Percentiles rank a stretch among this genome's conserved stretches.
phyloP scores from a whole-genome alignment of 306 rosid species.

The Canavalia gladiata region DNA sequence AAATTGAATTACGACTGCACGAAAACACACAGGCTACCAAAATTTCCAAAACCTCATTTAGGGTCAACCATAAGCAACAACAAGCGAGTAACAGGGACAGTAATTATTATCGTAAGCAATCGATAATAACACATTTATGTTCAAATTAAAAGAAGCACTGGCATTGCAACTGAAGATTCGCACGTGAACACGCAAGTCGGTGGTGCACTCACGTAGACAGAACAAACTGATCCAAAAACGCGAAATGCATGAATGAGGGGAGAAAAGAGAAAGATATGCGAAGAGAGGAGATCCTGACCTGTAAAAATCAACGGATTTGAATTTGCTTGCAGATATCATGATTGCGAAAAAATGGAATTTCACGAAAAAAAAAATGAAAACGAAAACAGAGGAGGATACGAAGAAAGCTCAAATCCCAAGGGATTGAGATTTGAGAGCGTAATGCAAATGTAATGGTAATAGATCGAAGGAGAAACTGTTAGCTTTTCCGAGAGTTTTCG shows the following conservation, averaged over 20 bases:
- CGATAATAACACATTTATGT: background rate
- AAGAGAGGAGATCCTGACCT: slow-evolving; percentile 71
- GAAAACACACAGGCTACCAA: slow-evolving; percentile 23
- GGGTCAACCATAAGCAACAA: background rate
- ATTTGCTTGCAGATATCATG: slow-evolving; percentile 81
- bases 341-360: slow-evolving; percentile 41
- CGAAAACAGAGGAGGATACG: background rate
- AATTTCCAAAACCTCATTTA: background rate
- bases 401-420: slow-evolving; percentile 52
- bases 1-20: background rate
- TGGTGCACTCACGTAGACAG: background rate
- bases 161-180: slow-evolving; percentile 41
- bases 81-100: background rate
- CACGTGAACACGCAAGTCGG: background rate
- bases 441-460: background rate
- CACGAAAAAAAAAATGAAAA: slow-evolving; percentile 5
- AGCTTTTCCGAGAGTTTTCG: slow-evolving; percentile 19
- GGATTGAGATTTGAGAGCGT: slow-evolving; percentile 42
- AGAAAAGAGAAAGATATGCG: background rate
- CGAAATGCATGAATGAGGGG: slow-evolving; percentile 13
- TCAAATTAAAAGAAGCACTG: slow-evolving; percentile 27
- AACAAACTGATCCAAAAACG: slow-evolving; percentile 34
- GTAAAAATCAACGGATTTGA: slow-evolving; percentile 98
- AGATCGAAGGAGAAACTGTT: slow-evolving; percentile 50
- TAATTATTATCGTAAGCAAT: background rate